Evolutionary conservation across 108 stramenopile species (phyloP).

Genomic region (Skeletonema grethae): DNA sequence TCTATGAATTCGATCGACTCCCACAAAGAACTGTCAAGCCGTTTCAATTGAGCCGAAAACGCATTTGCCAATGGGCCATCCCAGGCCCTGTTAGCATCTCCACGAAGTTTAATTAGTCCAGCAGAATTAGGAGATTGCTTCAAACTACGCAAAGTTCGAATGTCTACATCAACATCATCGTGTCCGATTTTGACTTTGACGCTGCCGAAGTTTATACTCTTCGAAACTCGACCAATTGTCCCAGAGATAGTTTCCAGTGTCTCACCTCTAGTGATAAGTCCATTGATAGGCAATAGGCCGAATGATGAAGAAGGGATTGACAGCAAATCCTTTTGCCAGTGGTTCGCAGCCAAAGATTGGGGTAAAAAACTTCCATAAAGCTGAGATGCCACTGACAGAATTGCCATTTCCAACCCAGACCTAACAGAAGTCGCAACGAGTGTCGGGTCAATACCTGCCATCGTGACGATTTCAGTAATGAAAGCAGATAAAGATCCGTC

Average conservation of each 20-base stretch:
- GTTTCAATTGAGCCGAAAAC: conserved; percentile 52
- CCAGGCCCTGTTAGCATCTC: conserved; percentile 84
- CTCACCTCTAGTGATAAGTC: conserved; percentile 62
- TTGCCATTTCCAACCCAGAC: conserved; percentile 84
- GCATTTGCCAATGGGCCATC: conserved; percentile 39
- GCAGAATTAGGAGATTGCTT: conserved; percentile 6
- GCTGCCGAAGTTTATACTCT: conserved; percentile 47
- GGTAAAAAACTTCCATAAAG: conserved; percentile 53
- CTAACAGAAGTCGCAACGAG: conserved; percentile 55
- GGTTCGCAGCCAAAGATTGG: conserved; percentile 51
- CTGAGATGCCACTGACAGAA: conserved; percentile 71
- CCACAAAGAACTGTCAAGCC: conserved; percentile 1
- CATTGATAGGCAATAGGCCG: conserved; percentile 60
- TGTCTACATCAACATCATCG: conserved; percentile 46
- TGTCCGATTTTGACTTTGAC: conserved; percentile 86
- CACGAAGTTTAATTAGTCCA: conserved; percentile 43
- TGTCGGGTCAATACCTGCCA: conserved; percentile 29
- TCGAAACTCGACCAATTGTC: background rate
- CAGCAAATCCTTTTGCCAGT: conserved; percentile 4
- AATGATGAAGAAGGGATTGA: conserved; percentile 9
- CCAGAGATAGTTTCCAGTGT: background rate
- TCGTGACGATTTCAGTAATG: conserved; percentile 41
- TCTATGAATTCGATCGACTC: conserved; percentile 73
- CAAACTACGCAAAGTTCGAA: conserved; percentile 30
- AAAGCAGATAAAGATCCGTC: conserved; percentile 56